Evolutionary conservation across 257 asterid genomes (phyloP), one percentile per base, ranked within the genome.

Genomic region (Mitragyna speciosa): DNA sequence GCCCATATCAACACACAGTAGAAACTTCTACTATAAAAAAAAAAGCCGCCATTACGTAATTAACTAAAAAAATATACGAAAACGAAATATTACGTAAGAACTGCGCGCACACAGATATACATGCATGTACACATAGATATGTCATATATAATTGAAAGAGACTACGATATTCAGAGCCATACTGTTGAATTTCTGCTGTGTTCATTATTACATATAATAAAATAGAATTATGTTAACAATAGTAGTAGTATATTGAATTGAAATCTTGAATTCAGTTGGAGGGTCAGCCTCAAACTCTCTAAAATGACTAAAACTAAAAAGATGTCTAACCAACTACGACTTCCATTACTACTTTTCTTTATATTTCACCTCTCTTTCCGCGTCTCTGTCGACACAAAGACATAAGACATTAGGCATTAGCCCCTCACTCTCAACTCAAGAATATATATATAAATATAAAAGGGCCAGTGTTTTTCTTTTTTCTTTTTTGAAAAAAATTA

Each of bases 201-300:
- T 45, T 43, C 72, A 76, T 61, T n/a, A 61, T 76, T 63, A 48
- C 28, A 61, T 30, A 16, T 77, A n/a, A 76, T 24, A 39, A 67
- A 17, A 54, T 31, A 70, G 33, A 70, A 45, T 14, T 8, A 26
- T 75, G 79, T 41, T 41, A n/a, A n/a, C n/a, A n/a, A n/a, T n/a
- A n/a, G n/a, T n/a, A n/a, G 45, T 19, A 63, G 45, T 43, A 26
- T 15, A 41, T 61, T 63, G 68, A 63, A 61, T 61, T 63, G 41
- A 76, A 30, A 59, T 64, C 39, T 45, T 17, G 51, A 76, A 43
- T 76, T 81, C 77, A 15, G 81, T 81, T 81, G 81, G 75, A 81
- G 28, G 39, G 84, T 76, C 84, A 48, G 78, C 28, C n/a, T 76
- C 81, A 76, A 75, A 20, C 11, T 68, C 68, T 52, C 49, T 47